Percentiles rank a stretch among this genome's conserved stretches.
These are phyloP conservation scores for Fusarium sororula DNA, from an alignment of 2,329 filamentous ascomycete species.

Conservation along the genomic window DNA sequence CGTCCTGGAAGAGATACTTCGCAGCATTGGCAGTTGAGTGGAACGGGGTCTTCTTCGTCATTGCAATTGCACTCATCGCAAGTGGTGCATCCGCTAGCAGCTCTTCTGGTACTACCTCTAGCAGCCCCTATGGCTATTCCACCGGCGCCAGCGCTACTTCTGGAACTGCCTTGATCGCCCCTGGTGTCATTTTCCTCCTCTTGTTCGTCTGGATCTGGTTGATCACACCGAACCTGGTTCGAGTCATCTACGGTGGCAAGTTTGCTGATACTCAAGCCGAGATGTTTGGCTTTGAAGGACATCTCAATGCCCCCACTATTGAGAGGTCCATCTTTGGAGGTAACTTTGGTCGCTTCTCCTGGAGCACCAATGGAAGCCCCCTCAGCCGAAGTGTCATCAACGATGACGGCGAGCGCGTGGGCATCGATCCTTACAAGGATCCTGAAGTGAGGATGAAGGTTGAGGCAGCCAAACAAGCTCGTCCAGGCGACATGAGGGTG, in stretches of 20 bases:
- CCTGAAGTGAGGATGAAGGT: constrained; percentile 39
- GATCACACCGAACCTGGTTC: constrained; percentile 38
- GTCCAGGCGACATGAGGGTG: constrained; percentile 43
- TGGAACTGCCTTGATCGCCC: constrained; percentile 10
- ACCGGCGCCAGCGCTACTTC: background rate
- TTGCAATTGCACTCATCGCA: constrained; percentile 32
- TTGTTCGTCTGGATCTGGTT: constrained; percentile 39
- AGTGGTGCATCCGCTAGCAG: constrained; percentile 11
- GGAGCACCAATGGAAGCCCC: constrained; percentile 43
- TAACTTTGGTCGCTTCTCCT: constrained; percentile 42
- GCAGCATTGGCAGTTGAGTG: constrained; percentile 31
- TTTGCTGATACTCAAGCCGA: constrained; percentile 43
- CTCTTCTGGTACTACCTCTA: background rate
- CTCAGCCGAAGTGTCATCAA: constrained; percentile 42
- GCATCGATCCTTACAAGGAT: constrained; percentile 40
- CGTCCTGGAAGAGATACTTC: constrained; percentile 35
- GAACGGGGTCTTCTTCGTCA: constrained; percentile 34
- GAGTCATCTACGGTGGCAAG: constrained; percentile 43
- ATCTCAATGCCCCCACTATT: constrained; percentile 43
- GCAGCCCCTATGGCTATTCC: background rate
- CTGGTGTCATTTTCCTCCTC: constrained; percentile 38
- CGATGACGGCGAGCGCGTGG: constrained; percentile 39
- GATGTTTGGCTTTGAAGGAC: constrained; percentile 48
- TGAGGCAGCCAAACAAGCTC: constrained; percentile 39
- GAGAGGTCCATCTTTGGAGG: constrained; percentile 45